Evolutionary conservation across 768 basidiomycete genomes (phyloP), one percentile per base, ranked within the genome.

Genomic region (Leccinum olivaceopallidum): DNA sequence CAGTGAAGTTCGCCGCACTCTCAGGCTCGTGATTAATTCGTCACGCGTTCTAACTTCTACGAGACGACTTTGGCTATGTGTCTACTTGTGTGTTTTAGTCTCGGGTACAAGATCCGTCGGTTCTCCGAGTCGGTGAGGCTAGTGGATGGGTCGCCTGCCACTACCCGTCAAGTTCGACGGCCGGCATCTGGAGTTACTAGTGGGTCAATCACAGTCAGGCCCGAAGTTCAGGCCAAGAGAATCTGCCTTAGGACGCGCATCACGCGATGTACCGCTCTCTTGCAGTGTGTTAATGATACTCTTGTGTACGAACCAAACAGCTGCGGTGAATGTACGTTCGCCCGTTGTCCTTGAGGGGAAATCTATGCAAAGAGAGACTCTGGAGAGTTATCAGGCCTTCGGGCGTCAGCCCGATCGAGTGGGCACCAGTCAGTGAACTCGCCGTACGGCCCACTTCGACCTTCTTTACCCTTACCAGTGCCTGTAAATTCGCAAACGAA

Each of bases 191-290:
- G 44, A 20, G 10, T 20, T 47, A 47, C 12, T 20, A 20, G 44
- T 47, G 44, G 44, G 20, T 47, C 18, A 42, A 44, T 44, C 4
- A 18, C 14, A 2, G 39, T n/a, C 42, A 44, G 42, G n/a, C n/a
- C 42, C 39, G 32, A 32, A 12, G 1, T 42, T n/a, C 39, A 42
- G 39, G 18, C 18, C 8, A n/a, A 36, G 13, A 36, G 13, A 36
- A 14, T n/a, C 39, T 42, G 39, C 39, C 16, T 42, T 47, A 22
- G 44, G n/a, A 28, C 20, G 10, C 9, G 14, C n/a, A 22, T 56
- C 34, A 42, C n/a, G 7, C 60, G 49, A 60, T n/a, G 60, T 62
- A 24, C 36, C 36, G 44, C 60, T 28, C 28, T 49, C 48, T 24
- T 49, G n/a, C 42, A 2, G 4, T 20, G 20, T 47, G 12, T 47